Conservation (phyloP, 495 filamentous ascomycete genomes). For the Aspergillus steynii region DNA sequence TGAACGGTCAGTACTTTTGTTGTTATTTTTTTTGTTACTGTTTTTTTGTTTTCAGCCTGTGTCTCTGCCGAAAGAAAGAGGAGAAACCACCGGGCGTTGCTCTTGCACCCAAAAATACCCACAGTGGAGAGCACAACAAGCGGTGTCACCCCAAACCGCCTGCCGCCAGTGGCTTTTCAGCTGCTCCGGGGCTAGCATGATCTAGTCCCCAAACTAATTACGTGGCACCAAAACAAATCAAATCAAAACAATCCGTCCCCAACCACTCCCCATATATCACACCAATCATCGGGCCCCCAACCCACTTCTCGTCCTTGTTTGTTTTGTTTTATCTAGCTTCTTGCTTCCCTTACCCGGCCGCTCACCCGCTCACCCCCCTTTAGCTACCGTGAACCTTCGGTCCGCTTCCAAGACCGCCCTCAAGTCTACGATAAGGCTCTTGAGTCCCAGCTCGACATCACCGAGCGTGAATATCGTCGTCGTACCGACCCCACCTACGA, state of each 20-base stretch:
- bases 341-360: conserved; percentile 11
- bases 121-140: conserved; percentile 25
- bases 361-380: conserved; percentile 13
- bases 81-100: neutral
- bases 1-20: conserved; percentile 47
- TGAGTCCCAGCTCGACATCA: conserved; percentile 70
- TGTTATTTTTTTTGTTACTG: conserved; percentile 14
- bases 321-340: neutral
- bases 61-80: neutral
- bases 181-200: conserved; percentile 25
- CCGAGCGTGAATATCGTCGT: conserved; percentile 83
- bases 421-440: conserved; percentile 53
- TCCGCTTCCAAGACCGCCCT: conserved; percentile 54
- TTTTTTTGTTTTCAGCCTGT: conserved; percentile 18
- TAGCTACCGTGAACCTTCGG: conserved; percentile 55
- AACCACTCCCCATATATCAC: conserved; percentile 1
- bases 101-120: conserved; percentile 1
- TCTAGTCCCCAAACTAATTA: conserved; percentile 41
- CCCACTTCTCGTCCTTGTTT: conserved; percentile 9
- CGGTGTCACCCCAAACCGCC: conserved; percentile 23
- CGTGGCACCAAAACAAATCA: conserved; percentile 33
- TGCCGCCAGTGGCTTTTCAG: conserved; percentile 6
- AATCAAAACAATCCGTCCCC: conserved; percentile 4
- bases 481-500: conserved; percentile 70
- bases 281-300: conserved; percentile 9